These are phyloP conservation scores for Syzygium aromaticum DNA, from an alignment of 345 rosid genomes.

Conservation along the genomic window DNA sequence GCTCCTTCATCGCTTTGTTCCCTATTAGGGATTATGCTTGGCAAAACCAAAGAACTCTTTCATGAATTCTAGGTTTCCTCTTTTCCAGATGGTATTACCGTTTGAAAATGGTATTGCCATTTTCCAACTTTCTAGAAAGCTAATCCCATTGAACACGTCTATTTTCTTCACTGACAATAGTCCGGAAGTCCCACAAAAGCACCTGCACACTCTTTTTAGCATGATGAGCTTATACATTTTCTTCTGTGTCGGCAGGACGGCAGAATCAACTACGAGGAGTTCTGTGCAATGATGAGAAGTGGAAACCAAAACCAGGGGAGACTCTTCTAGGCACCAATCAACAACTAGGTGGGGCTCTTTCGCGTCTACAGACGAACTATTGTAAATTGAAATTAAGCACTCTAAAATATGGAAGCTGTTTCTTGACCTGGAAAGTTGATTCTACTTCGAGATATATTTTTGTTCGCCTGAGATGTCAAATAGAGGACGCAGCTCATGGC, in stretches of 20 bases:
- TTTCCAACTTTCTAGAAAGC: background rate
- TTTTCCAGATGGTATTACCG: background rate
- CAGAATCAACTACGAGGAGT: slow-evolving; percentile 76
- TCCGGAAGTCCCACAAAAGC: background rate
- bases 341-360: background rate
- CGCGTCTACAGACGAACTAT: background rate
- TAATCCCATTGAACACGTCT: background rate
- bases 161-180: background rate
- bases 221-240: background rate
- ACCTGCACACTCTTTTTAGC: background rate
- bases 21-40: background rate
- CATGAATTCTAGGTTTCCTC: background rate
- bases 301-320: slow-evolving; percentile 51
- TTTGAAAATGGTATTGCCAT: background rate
- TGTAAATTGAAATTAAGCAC: background rate
- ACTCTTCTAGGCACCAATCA: slow-evolving; percentile 20
- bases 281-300: slow-evolving; percentile 81
- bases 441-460: background rate
- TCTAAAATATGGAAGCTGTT: background rate
- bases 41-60: background rate
- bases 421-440: background rate
- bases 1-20: background rate
- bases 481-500: background rate
- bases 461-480: background rate
- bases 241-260: slow-evolving; percentile 53